Base-by-base conservation (phyloP, 345 rosid genomes). In the Citrus cavaleriei region DNA sequence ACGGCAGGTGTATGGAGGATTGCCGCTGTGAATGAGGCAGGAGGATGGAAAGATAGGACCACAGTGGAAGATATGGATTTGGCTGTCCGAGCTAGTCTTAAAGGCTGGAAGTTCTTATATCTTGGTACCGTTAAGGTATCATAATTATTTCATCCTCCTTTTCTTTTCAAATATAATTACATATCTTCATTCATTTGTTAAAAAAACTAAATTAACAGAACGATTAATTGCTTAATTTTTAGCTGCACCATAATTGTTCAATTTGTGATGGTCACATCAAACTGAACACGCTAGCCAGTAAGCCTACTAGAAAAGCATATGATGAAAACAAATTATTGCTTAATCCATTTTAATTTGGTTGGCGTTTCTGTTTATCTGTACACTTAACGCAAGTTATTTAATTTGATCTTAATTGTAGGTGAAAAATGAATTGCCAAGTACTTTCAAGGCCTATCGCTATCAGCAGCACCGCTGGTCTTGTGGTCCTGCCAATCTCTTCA, bases 31-130 rank as follows among this genome's bases (percentile, higher is more conserved):
- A 93, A 84, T 66, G 99, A 96, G 81, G 99, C 99, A 8, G 99
- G 99, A 40, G 99, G 99, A 7, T 96, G 99, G 99, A 94, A 96
- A 84, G 99, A 96, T 54, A 88, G 99, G 84, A 96, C 99, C 64
- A 96, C 99, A 0, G 99, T 96, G 55, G 99, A 96, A 80, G 99
- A 96, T 66, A 96, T 96, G 99, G 99, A 96, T 73, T 89, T 96
- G 58, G 99, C 99, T 0, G 99, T 96, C 38, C 87, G 99, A 67
- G 99, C 99, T 21, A 92, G 97, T 87, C 97, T 96, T 40, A 94
- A 90, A 83, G 99, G 98, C 76, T 96, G 99, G 99, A 91, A 92
- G 74, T 96, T 96, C 38, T 77, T 96, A 37, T 96, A 96, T 85
- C 91, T 92, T 57, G 92, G 94, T 16, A 74, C 54, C 65, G 38